phyloP scores from a whole-genome alignment of 176 grass and related monocot species.

The Tillandsia leiboldiana region DNA sequence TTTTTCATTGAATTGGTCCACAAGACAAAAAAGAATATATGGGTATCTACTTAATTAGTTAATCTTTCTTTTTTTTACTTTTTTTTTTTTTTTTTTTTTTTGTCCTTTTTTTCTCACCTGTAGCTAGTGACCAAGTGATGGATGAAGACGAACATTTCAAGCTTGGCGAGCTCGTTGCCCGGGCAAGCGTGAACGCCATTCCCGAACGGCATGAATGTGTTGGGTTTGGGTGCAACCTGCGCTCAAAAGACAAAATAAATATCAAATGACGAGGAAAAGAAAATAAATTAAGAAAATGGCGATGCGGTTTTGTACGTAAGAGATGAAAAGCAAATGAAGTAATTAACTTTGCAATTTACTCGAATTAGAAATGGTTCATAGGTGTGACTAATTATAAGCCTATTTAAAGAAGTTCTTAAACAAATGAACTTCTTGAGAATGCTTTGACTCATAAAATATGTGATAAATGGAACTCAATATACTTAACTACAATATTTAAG shows the following conservation, averaged over 20 bases:
- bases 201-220: conserved; percentile 83
- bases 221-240: conserved; percentile 72
- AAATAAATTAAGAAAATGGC: background rate
- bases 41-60: conserved; percentile 7
- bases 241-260: background rate
- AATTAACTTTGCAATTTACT: no score
- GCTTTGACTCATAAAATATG: background rate
- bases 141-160: conserved; percentile 88
- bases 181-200: conserved; percentile 86
- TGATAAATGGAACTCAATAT: no score
- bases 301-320: no score
- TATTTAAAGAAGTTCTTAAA: background rate
- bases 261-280: background rate
- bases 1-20: no score
- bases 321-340: no score
- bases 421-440: background rate
- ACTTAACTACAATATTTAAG: no score
- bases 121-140: conserved; percentile 81
- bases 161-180: conserved; percentile 85
- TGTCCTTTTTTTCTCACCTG: conserved; percentile 28
- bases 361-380: no score
- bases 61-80: no score
- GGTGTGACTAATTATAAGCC: background rate
- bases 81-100: no score
- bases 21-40: conserved; percentile 22